A percentile compares a stretch with the other conserved stretches of the same genome.
Evolutionary conservation across 371 early-diverging fungal genomes (phyloP).

Genomic region (Funneliformis caledonium): DNA sequence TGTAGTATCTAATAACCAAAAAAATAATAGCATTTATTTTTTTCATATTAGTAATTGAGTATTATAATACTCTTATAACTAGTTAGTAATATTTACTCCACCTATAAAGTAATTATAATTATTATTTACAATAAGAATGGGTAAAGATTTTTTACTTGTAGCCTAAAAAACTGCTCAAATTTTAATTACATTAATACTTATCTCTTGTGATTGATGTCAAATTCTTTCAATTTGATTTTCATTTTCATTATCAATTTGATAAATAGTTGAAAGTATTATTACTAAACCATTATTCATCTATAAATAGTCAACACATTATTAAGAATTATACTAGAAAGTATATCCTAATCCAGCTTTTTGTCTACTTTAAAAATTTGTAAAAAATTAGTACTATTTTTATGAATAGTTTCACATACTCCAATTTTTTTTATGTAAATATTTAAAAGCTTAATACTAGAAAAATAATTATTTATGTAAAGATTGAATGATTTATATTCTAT

Average conservation of each 20-base stretch:
- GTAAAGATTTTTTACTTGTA: constrained; percentile 8
- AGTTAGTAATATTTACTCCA: constrained; percentile 46
- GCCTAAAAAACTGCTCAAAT: constrained; percentile 39
- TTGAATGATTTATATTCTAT: constrained; percentile 8
- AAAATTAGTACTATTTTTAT: not conserved
- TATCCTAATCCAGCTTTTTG: constrained; percentile 22
- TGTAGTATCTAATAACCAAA: constrained; percentile 44
- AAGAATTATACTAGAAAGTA: not conserved
- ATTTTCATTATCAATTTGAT: constrained; percentile 15
- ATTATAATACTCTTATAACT: constrained; percentile 42
- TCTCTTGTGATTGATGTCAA: constrained; percentile 15
- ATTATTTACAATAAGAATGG: constrained; percentile 34
- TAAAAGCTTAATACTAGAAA: constrained; percentile 38
- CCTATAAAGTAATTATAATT: constrained; percentile 45
- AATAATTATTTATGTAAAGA: constrained; percentile 43
- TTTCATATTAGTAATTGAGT: constrained; percentile 34
- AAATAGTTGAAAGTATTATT: constrained; percentile 40
- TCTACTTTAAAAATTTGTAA: not conserved
- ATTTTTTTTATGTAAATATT: constrained; percentile 6
- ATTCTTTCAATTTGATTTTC: not conserved
- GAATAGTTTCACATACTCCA: constrained; percentile 43
- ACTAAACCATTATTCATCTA: constrained; percentile 45
- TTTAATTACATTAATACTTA: constrained; percentile 32
- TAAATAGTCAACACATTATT: constrained; percentile 40
- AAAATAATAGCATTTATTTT: constrained; percentile 43